These are phyloP conservation scores for Citrus australasica DNA, from an alignment of 345 rosid genomes.

Conservation along the genomic window DNA sequence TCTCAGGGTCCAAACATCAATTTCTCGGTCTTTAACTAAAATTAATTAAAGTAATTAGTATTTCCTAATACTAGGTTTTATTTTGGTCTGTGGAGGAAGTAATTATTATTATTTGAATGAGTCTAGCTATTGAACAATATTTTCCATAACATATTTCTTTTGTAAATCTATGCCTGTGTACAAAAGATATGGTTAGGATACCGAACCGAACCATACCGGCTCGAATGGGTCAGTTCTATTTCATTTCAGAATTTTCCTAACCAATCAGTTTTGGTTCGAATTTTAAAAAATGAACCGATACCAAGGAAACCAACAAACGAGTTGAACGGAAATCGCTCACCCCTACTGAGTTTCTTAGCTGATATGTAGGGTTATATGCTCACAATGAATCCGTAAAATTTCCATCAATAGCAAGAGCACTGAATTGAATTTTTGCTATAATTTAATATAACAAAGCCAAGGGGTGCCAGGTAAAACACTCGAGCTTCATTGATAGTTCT, in stretches of 20 bases:
- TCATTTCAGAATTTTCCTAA: too few species aligned
- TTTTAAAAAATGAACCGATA: neutral
- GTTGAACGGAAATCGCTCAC: neutral
- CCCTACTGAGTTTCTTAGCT: neutral
- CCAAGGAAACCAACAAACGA: neutral
- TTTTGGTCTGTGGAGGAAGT: too few species aligned
- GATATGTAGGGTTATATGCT: neutral
- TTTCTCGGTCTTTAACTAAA: too few species aligned
- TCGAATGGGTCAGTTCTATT: neutral
- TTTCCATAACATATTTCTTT: constrained; percentile 34
- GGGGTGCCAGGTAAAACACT: neutral
- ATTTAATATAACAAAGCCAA: neutral
- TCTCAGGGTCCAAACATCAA: too few species aligned
- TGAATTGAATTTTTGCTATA: neutral
- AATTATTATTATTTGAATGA: too few species aligned
- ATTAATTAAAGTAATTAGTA: too few species aligned
- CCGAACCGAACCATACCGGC: neutral
- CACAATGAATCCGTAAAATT: neutral
- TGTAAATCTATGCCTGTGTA: constrained; percentile 40
- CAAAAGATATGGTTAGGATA: constrained; percentile 41
- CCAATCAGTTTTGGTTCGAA: neutral
- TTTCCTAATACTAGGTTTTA: too few species aligned
- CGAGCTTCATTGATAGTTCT: neutral
- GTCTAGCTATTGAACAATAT: constrained; percentile 31
- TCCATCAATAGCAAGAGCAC: neutral